Evolutionary conservation across 2,329 filamentous ascomycete species (phyloP).

Genomic region (Neonectria magnoliae): DNA sequence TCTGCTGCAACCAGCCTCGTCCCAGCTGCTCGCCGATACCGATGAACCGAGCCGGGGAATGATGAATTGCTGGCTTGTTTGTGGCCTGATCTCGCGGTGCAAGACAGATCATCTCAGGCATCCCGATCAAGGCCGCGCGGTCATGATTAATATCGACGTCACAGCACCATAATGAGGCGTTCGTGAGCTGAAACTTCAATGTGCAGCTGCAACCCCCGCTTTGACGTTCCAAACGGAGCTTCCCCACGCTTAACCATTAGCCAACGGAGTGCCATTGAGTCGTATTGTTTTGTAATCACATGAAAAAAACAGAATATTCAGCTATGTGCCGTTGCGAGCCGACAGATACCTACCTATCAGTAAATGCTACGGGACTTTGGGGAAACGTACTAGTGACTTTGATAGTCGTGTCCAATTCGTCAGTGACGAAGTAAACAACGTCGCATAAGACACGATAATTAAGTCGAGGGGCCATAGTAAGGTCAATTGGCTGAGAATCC

Average conservation of each 20-base stretch:
- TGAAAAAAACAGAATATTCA: neutral
- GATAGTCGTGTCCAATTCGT: neutral
- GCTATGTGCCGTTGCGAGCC: neutral
- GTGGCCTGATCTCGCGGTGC: neutral
- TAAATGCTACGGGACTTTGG: neutral
- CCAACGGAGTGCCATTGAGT: neutral
- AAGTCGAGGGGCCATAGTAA: neutral
- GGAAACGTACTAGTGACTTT: neutral
- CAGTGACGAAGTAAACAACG: neutral
- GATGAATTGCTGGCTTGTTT: neutral
- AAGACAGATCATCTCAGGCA: neutral
- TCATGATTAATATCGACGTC: slow-evolving; percentile 2
- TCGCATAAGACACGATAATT: neutral
- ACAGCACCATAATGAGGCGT: neutral
- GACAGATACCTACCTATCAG: neutral
- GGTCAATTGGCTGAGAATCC: neutral
- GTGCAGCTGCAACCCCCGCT: slow-evolving; percentile 1
- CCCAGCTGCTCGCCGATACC: neutral
- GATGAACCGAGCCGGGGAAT: neutral
- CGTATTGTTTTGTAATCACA: neutral
- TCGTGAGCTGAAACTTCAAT: neutral
- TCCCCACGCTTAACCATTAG: too few relatives aligned
- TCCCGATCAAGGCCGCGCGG: neutral
- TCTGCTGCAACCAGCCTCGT: neutral
- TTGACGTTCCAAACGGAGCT: neutral